Base-by-base conservation (phyloP, 352 stramenopile genomes). In the Phytophthora vignae region DNA sequence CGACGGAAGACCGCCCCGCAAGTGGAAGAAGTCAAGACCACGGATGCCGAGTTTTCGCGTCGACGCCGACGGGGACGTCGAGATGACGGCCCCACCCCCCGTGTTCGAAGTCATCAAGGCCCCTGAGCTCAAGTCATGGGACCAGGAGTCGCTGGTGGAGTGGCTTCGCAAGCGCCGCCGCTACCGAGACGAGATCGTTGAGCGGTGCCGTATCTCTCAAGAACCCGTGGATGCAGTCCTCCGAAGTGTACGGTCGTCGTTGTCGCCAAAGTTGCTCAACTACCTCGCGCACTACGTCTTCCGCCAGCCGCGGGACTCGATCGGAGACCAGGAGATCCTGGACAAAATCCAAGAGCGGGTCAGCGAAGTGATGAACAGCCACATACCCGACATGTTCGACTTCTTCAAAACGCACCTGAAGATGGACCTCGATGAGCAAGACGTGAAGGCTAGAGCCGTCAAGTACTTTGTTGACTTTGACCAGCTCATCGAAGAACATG, bases 401-500 rank as follows among this genome's bases (percentile, higher is more conserved):
- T 12, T 61, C 4, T 50, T 61, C 55, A 52, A 38, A 10, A 15
- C n/a, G 12, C 22, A 33, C 15, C 15, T 52, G 17, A 61, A 50
- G 33, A 61, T 63, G 56, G 56, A 55, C 21, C 14, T 63, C 10
- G 11, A 15, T 29, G 40, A 63, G 22, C 22, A 40, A n/a, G 56
- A 63, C 19, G 27, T 63, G 14, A 42, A 63, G 22, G 22, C 56
- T 14, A 42, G 56, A 15, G 14, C 55, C 3, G 12, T 22, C 14
- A 63, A 55, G 56, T 63, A 55, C 56, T 63, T 54, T 14, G 22
- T 44, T 22, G 56, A 63, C 17, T 46, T 53, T 17, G 38, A 54
- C 25, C 38, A 19, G 9, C 11, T 63, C 17, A 44, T 63, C 3
- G 56, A 63, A 21, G 56, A 63, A 12, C 40, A 15, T 48, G 50